Percentiles rank a stretch among this genome's conserved stretches.
Evolutionary conservation across 257 asterid species (phyloP).

Genomic region (Verbena officinalis): DNA sequence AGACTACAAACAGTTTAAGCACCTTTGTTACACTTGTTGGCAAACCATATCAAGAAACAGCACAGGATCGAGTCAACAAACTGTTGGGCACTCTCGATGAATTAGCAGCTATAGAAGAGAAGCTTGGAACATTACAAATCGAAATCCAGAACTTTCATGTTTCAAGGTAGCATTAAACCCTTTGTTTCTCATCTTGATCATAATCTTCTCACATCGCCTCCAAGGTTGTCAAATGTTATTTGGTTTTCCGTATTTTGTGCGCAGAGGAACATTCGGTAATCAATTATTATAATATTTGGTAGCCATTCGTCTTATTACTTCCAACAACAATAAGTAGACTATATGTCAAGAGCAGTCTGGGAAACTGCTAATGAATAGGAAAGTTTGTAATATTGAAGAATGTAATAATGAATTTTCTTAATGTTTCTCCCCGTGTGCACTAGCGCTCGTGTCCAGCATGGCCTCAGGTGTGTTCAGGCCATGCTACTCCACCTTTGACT

Average conservation of each 20-base stretch:
- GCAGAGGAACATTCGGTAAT: constrained; percentile 20
- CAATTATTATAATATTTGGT: background rate
- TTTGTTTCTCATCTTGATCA: background rate
- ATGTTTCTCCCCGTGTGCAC: no score
- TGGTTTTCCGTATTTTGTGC: background rate
- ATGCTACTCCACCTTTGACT: no score
- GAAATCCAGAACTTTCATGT: constrained; percentile 82
- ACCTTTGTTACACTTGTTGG: constrained; percentile 55
- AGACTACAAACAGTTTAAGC: constrained; percentile 51
- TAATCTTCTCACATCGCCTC: background rate
- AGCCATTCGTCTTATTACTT: no score
- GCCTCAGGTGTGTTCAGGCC: no score
- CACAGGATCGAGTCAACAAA: constrained; percentile 57
- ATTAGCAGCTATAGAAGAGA: constrained; percentile 50
- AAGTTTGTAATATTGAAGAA: background rate
- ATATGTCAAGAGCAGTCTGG: background rate
- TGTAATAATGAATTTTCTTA: no score
- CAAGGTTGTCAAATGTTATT: constrained; percentile 16
- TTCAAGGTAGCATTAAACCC: constrained; percentile 38
- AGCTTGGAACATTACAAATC: constrained; percentile 55
- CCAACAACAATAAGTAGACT: no score
- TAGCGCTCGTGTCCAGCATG: no score
- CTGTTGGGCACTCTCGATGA: constrained; percentile 56
- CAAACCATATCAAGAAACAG: constrained; percentile 65
- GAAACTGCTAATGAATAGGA: background rate